phyloP scores from a whole-genome alignment of 805 yeast genomes.

The Yarrowia bubula region DNA sequence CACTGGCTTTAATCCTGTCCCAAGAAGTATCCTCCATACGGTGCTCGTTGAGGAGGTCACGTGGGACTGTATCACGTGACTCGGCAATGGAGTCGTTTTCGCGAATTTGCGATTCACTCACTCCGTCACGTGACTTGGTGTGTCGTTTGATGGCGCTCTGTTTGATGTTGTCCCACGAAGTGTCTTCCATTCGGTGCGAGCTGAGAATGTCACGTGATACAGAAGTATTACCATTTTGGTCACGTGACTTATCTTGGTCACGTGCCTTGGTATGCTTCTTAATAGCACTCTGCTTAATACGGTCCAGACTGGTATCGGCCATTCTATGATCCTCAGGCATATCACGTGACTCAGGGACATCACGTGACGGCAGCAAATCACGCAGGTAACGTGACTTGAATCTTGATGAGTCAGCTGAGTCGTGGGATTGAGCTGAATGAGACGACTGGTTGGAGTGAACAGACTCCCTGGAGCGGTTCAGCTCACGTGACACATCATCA shows the following conservation, averaged over 20 bases:
- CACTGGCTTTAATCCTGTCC: neutral
- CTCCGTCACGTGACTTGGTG: neutral
- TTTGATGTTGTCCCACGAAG: neutral
- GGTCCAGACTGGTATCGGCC: neutral
- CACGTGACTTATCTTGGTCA: neutral
- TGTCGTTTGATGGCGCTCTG: neutral
- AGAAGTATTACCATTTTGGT: too few relatives aligned
- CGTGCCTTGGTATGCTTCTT: neutral
- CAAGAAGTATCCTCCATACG: neutral
- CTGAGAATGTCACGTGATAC: neutral
- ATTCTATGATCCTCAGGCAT: neutral
- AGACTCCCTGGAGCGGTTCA: neutral
- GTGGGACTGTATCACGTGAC: neutral
- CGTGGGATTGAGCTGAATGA: neutral
- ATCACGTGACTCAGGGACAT: neutral
- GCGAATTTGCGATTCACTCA: neutral
- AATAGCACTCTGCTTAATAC: neutral
- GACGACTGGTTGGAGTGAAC: neutral
- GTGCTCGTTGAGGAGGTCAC: conserved; percentile 3
- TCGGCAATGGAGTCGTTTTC: neutral
- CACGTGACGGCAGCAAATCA: neutral
- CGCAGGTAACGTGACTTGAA: neutral
- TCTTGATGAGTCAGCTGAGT: neutral
- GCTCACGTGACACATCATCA: neutral
- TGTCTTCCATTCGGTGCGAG: neutral